Evolutionary conservation across 176 grass and related monocot species (phyloP).

Genomic region (Tillandsia fasciculata): DNA sequence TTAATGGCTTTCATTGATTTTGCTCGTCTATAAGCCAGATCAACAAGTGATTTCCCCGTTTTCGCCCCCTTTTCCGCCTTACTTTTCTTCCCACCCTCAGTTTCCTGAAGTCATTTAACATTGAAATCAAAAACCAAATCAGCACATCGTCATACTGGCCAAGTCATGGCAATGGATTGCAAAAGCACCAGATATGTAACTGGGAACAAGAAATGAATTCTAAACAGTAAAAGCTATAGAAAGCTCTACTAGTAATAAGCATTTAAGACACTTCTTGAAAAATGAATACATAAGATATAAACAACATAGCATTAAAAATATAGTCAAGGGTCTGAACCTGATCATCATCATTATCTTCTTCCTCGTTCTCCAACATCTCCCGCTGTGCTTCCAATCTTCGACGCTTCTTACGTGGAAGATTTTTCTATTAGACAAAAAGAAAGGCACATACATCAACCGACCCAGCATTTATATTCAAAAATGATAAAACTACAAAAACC

Average conservation of each 20-base stretch:
- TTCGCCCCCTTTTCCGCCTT: constrained; percentile 39
- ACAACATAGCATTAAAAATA: constrained; percentile 8
- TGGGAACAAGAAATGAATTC: too few relatives aligned
- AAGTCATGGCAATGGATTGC: neutral
- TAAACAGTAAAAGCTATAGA: too few relatives aligned
- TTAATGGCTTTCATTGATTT: constrained; percentile 72
- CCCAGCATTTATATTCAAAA: constrained; percentile 3
- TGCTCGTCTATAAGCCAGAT: constrained; percentile 65
- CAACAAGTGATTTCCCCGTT: constrained; percentile 56
- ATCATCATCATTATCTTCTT: constrained; percentile 38
- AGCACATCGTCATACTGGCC: neutral
- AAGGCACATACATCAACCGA: constrained; percentile 13
- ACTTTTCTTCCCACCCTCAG: constrained; percentile 35
- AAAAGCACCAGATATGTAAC: neutral
- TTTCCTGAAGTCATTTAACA: constrained; percentile 23
- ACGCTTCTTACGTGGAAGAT: constrained; percentile 79
- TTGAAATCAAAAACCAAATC: neutral
- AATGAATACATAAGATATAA: neutral
- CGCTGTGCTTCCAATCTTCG: constrained; percentile 65
- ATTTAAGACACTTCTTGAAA: neutral
- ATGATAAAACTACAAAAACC: neutral
- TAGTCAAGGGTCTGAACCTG: constrained; percentile 39
- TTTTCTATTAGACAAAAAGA: constrained; percentile 54
- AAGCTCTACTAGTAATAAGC: too few relatives aligned
- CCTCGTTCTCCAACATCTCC: constrained; percentile 59